Base-by-base conservation (phyloP, 106 monocot genomes). In the Dendrobium huoshanense region DNA sequence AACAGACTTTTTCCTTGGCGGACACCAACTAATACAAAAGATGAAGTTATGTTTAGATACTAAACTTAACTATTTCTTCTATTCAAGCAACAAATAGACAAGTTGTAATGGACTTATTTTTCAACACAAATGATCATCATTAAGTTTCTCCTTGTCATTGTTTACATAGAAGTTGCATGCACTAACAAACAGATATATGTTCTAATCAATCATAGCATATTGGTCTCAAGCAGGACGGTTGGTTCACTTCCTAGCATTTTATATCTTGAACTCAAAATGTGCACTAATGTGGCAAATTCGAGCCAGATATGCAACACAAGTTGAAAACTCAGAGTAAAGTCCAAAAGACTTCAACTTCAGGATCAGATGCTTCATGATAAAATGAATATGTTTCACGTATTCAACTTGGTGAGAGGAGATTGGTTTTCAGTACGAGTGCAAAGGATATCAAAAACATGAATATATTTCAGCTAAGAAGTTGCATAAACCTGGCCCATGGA, bases 401-500 rank as follows among this genome's bases (percentile, higher is more conserved):
- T 70, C 33, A 33, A 13, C 37, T 70, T 70, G 70, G 70, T 70
- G 37, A 10, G 64, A 65, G 9, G 24, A 22, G 8, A 25, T 65
- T 4, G 37, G 4, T 13, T 72, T 40, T 72, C 16, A 19, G 17
- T 74, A 44, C 8, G 20, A 74, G 19, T 37, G 16, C 3, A 74
- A 4, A 44, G 43, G 22, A 74, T 44, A 42, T 43, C 16, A 76
- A 27, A 11, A 44, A 43, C 74, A 20, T 43, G 19, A 76, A 49
- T 76, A 49, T 1, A 48, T 9, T 49, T 48, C 9, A 48, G 13
- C 25, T 9, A 76, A 76, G 27, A 76, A 24, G 25, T 48, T 29
- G 20, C 5, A 25, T 48, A 41, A 45, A 99, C 99, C 99, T 93
- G 40, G 99, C 99, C 99, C 99, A 99, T 85, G 95, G 99, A 86